Base-by-base conservation (phyloP, 2,329 filamentous ascomycete species). In the Hymenoscyphus fraxineus region DNA sequence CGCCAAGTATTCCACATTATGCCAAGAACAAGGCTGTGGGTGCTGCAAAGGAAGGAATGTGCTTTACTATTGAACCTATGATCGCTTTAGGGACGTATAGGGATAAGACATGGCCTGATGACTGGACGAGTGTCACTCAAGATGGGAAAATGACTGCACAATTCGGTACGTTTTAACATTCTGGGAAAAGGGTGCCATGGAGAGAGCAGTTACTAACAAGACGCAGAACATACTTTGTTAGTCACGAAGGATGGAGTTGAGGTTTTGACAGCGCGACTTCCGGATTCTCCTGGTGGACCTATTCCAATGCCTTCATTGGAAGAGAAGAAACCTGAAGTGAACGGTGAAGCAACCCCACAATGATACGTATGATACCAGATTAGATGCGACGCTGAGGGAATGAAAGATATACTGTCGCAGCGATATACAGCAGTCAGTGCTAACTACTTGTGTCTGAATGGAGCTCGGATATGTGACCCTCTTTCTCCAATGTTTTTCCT, bases 61-160 rank as follows among this genome's bases (percentile, higher is more conserved):
- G 93, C 69, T 99, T 99, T 74, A 99, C 95, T 0, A 99, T 99
- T 67, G 95, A 99, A 80, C 95, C 95, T 16, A 99, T 99, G 95
- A 93, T 99, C 76, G 93, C 92, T 51, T 78, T 97, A 63, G 95
- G 95, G 65, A 93, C 91, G 66, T 91, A 97, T 78, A 87, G 87
- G 68, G 95, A 99, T 75, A 90, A 95, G 76, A 98, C 93, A 0
- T 99, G 95, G 95, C 95, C 95, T 0, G 95, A 99, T 76, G 92
- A 98, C 80, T 99, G 95, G 95, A 99, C 95, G 0, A 97, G 93
- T 78, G 91, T 92, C 5, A 99, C 95, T 0, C 85, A 88, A 64
- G 95, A 99, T 76, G 95, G 95, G 60, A 91, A 90, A 78, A 83
- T 86, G 75, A 97, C 93, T 16, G 95, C 95, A 10, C 95, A 99